Evolutionary conservation across 2,329 filamentous ascomycete species (phyloP).

Genomic region (Keithomyces neogunnii): DNA sequence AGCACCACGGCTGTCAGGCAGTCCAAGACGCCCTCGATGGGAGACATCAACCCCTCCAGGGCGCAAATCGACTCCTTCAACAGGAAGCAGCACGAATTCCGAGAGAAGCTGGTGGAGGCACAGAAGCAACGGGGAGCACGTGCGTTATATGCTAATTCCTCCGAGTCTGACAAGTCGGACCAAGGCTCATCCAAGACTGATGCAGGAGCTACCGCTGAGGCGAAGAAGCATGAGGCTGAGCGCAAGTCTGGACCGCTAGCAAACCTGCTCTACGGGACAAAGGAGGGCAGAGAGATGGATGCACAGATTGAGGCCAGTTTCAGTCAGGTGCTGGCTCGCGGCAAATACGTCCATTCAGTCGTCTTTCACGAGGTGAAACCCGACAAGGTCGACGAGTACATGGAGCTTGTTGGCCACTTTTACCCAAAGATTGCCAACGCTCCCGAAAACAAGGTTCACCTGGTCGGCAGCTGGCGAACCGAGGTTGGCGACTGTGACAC

Average conservation of each 20-base stretch:
- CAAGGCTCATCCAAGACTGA: slow-evolving; percentile 26
- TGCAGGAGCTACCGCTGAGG: slow-evolving; percentile 42
- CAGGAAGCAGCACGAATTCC: slow-evolving; percentile 75
- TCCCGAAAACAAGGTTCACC: slow-evolving; percentile 85
- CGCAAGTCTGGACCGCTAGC: slow-evolving; percentile 68
- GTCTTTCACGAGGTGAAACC: slow-evolving; percentile 94
- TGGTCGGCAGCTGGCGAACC: slow-evolving; percentile 96
- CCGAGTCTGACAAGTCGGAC: slow-evolving; percentile 32
- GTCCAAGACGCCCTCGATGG: slow-evolving; percentile 61
- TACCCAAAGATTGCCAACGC: slow-evolving; percentile 82
- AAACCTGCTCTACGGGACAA: slow-evolving; percentile 92
- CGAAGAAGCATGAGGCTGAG: slow-evolving; percentile 43
- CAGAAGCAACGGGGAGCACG: slow-evolving; percentile 82
- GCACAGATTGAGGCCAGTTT: slow-evolving; percentile 94
- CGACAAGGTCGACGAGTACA: slow-evolving; percentile 92
- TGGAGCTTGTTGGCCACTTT: slow-evolving; percentile 79
- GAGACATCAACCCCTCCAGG: slow-evolving; percentile 64
- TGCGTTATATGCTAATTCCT: slow-evolving; percentile 43
- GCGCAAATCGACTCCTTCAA: slow-evolving; percentile 70
- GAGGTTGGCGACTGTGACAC: slow-evolving; percentile 97
- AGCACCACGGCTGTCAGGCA: slow-evolving; percentile 40
- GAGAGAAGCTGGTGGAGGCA: slow-evolving; percentile 68
- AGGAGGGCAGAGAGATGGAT: slow-evolving; percentile 89
- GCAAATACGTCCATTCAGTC: slow-evolving; percentile 98
- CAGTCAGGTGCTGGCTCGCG: slow-evolving; percentile 85